Evolutionary conservation across 225 moss, liverwort and hornwort species (phyloP), one percentile per base, ranked within the genome.

Genomic region (Pseudoscleropodium purum): DNA sequence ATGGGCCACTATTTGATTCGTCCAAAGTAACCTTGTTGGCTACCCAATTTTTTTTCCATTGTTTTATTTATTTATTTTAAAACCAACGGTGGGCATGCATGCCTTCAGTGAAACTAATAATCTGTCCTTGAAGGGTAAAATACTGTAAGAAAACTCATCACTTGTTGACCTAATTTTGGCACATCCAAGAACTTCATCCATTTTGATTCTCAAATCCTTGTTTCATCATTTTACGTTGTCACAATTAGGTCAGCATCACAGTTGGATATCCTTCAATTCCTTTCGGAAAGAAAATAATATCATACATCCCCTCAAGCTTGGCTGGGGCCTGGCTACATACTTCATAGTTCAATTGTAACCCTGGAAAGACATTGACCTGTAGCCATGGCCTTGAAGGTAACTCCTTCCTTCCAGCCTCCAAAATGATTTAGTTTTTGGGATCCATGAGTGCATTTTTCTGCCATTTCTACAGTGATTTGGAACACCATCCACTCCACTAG

Each of bases 401-500:
- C 18, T 10, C 6, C 10, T 18, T 54, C 10, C 18, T 3, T 59
- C 23, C 59, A 47, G 47, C 47, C 6, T 47, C 30, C 11, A 5
- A 45, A 30, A 75, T 45, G 45, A 18, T 27, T 5, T 47, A 2
- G 1, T 73, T 73, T 72, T 72, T 57, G 7, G 57, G 8, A 20
- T n/a, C 57, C 3, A 9, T 8, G 9, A 23, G 24, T 59, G 59
- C 59, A 24, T 59, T 49, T 31, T 33, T 34, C 20, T 0, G 0
- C 29, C 76, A 47, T 51, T 31, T 76, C 8, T 8, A 5, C 0
- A 52, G 7, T 52, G 20, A 33, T 49, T 0, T 13, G 13, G 6
- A 49, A 12, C 20, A 7, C 0, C 49, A 7, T 47, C 75, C 7
- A n/a, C n/a, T n/a, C n/a, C n/a, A 12, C 0, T 1, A 0, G 0